Evolutionary conservation across 2,329 filamentous ascomycete genomes (phyloP), one percentile per base, ranked within the genome.

Genomic region (Aspergillus pseudotamarii): DNA sequence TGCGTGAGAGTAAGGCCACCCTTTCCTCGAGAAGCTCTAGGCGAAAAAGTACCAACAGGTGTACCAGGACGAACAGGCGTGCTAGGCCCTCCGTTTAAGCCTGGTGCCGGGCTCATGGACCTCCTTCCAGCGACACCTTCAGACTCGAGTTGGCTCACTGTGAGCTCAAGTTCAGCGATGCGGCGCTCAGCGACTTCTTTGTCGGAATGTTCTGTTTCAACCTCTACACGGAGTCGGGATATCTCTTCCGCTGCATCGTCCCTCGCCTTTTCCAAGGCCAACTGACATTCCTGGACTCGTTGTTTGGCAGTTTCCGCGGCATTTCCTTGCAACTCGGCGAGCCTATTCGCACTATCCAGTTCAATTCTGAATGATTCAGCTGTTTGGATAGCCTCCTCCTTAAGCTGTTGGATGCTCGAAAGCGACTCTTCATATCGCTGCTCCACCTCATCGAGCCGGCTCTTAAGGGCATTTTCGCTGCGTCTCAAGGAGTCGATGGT

Each of bases 361-460:
- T 98, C 94, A 61, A 94, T 89, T 70, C 90, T 89, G 82, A 95
- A 96, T 64, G 90, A 90, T 75, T 97, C 91, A 65, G 96, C 89
- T n/a, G 89, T 89, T 59, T 91, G 88, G 1, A 92, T 90, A 30
- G 91, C 90, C 23, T 92, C 87, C 73, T 96, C 93, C 72, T 95
- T 90, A 38, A 97, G 85, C 74, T 93, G 90, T 72, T 97, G 93
- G 34, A 97, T 88, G 72, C 90, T 93, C 50, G 86, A 83, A 51
- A 97, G 86, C 6, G 91, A 88, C 63, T 97, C 92, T 64, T 98
- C 94, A 1, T 92, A 89, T 80, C 95, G 97, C 72, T 90, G 86
- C 73, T 94, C 92, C 53, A 96, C 85, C 63, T 95, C 92, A 32
- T 94, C 91, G 36, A 98, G 83, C 45, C 93, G 89, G 67, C 90